Evolutionary conservation across 2,329 filamentous ascomycete species (phyloP), one percentile per base, ranked within the genome.

Genomic region (Pseudogymnoascus sp.): DNA sequence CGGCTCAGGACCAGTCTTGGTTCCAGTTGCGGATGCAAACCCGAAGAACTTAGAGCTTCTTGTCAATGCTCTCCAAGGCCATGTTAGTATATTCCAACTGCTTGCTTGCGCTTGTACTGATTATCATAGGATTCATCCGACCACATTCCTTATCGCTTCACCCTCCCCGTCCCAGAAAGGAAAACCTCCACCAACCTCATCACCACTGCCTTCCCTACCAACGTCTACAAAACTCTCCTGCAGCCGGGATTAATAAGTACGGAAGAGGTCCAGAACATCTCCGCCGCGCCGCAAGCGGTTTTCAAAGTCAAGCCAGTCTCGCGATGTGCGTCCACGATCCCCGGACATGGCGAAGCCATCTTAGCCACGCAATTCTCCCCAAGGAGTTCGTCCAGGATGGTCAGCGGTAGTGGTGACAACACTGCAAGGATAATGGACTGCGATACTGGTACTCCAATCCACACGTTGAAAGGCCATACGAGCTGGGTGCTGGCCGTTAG

Each of bases 391-490:
- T 85, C 86, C 9, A 82, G 87, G 62, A 82, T 97, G 74, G 92
- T 92, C 0, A 96, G 90, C 1, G 94, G 93, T 0, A 91, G 88
- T 64, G 94, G 94, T 54, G 94, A 99, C 71, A 88, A 88, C 67
- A 97, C 92, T 1, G 93, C 92, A 0, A 80, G 93, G 61, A 87
- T 97, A 76, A 97, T 91, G 91, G 92, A 99, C 70, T 92, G 91
- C 57, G 90, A 97, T 69, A 97, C 92, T 0, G 92, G 92, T 57
- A 97, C 92, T 9, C 92, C 92, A 0, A 83, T 90, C 64, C 84
- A 89, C 74, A 97, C 92, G 0, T 76, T 97, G 57, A 88, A 90
- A 68, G 92, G 92, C 0, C 94, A 97, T 74, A 87, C 87, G 2
- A 88, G 88, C 63, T 97, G 92, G 92, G 92, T 97, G 3, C 75